Percentiles rank a stretch among this genome's conserved stretches.
phyloP scores from a whole-genome alignment of 352 stramenopile species.

The Globisporangium spinosum region DNA sequence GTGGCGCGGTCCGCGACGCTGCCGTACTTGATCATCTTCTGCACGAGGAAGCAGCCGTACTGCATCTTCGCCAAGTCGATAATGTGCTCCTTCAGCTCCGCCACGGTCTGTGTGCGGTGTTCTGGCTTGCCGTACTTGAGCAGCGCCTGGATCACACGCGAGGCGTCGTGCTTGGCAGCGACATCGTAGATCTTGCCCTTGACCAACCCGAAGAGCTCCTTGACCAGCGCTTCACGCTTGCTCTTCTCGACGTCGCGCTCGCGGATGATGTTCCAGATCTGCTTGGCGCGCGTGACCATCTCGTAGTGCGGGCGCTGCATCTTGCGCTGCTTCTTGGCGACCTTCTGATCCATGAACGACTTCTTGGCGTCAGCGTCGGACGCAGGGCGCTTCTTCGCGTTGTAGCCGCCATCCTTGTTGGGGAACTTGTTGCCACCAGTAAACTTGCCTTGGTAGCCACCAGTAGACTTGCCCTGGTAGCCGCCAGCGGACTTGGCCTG shows the following conservation, averaged over 20 bases:
- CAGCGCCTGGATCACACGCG: conserved; percentile 93
- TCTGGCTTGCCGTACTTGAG: conserved; percentile 92
- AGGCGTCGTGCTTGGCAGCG: conserved; percentile 94
- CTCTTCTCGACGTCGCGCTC: conserved; percentile 79
- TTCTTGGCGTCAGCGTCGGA: conserved; percentile 66
- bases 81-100: conserved; percentile 91
- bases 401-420: conserved; percentile 4
- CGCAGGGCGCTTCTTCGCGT: conserved; percentile 63
- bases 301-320: conserved; percentile 93
- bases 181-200: conserved; percentile 93
- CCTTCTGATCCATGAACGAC: conserved; percentile 84
- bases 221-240: conserved; percentile 83
- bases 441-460: conserved; percentile 12
- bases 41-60: conserved; percentile 96
- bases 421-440: conserved; percentile 7
- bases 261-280: conserved; percentile 95
- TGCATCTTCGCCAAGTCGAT: conserved; percentile 94
- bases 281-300: conserved; percentile 90
- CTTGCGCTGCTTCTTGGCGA: conserved; percentile 92
- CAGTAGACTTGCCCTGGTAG: background rate
- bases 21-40: conserved; percentile 97
- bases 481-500: conserved; percentile 7
- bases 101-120: conserved; percentile 84
- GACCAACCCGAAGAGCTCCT: conserved; percentile 91
- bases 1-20: conserved; percentile 66